Evolutionary conservation across 768 basidiomycete genomes (phyloP).

Genomic region (Multifurca ochricompacta): DNA sequence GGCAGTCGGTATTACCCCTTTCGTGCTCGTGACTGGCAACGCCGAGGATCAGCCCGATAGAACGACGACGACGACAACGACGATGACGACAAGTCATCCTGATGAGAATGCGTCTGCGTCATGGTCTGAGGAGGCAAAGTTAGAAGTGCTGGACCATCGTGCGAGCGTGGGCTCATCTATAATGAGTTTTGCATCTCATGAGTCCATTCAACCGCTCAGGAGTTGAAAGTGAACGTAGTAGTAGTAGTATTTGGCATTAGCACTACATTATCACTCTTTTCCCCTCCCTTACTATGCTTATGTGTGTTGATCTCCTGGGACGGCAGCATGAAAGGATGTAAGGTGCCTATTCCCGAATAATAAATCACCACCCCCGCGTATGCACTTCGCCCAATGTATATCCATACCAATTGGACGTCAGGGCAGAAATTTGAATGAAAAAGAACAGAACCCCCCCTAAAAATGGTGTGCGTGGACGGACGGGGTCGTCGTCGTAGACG

Average conservation of each 20-base stretch:
- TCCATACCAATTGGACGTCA: no score
- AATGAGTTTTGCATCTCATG: not conserved
- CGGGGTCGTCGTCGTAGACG: not conserved
- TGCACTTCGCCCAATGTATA: no score
- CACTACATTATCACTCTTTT: no score
- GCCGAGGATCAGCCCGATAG: not conserved
- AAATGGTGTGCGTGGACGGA: no score
- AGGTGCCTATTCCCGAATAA: no score
- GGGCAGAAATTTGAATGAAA: no score
- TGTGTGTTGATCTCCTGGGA: no score
- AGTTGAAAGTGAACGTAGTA: not conserved
- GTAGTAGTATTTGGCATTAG: no score
- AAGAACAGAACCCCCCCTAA: no score
- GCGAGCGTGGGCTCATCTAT: not conserved
- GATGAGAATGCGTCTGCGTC: not conserved
- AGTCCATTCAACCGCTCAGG: not conserved
- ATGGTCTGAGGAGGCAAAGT: not conserved
- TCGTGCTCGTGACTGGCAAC: slow-evolving; percentile 18
- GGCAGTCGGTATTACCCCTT: slow-evolving; percentile 28
- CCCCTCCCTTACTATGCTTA: no score
- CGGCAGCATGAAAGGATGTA: no score
- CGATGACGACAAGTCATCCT: not conserved
- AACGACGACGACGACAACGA: not conserved
- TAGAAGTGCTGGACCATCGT: not conserved
- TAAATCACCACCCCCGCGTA: no score